Conservation (phyloP, 345 rosid genomes). For the Eucalyptus polybractea region DNA sequence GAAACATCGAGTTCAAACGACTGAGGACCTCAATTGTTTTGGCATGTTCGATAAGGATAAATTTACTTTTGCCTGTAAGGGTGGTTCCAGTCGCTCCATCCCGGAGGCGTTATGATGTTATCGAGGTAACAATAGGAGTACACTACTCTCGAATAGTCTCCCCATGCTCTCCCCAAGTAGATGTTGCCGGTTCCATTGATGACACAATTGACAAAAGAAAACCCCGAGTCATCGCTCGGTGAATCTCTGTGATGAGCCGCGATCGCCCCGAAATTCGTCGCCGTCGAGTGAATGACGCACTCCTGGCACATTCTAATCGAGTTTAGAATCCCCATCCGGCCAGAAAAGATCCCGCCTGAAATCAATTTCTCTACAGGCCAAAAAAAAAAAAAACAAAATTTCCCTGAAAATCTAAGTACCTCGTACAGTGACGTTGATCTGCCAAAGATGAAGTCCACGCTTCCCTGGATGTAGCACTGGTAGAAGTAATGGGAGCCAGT, state of each 20-base stretch:
- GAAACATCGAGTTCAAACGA: background rate
- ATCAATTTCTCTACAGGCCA: background rate
- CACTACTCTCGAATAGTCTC: constrained; percentile 57
- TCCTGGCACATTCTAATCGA: constrained; percentile 15
- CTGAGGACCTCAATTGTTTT: background rate
- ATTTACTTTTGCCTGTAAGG: constrained; percentile 45
- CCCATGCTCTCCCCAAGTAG: constrained; percentile 91
- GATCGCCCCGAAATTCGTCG: constrained; percentile 50
- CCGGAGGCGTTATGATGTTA: constrained; percentile 46
- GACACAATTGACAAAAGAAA: constrained; percentile 63
- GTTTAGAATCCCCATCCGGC: background rate
- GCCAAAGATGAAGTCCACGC: constrained; percentile 82
- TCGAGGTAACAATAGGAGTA: constrained; percentile 62
- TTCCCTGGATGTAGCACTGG: constrained; percentile 62
- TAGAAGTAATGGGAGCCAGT: constrained; percentile 72
- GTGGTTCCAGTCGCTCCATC: constrained; percentile 85
- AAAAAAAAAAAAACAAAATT: background rate
- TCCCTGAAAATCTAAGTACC: constrained; percentile 3
- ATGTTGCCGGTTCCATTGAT: constrained; percentile 69
- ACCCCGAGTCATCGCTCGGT: constrained; percentile 60
- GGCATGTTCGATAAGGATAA: background rate
- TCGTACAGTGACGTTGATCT: constrained; percentile 62
- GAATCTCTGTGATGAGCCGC: constrained; percentile 80
- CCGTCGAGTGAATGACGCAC: constrained; percentile 59
- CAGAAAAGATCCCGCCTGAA: background rate